These are phyloP conservation scores for Elaeagnus macrophylla DNA, from an alignment of 306 rosid genomes.

Conservation along the genomic window DNA sequence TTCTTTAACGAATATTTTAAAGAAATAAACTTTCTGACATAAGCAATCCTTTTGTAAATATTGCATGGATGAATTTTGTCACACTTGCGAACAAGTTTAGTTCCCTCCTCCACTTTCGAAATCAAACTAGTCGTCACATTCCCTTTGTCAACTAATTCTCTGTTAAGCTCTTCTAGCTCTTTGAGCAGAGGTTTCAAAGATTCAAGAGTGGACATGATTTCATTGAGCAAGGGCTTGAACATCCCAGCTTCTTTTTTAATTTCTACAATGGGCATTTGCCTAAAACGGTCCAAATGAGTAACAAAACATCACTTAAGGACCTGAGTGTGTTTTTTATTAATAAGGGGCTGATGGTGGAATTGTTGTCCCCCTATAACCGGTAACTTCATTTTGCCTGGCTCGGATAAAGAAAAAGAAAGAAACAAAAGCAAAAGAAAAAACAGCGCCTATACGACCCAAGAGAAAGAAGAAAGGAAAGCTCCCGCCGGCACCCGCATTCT, in stretches of 20 bases:
- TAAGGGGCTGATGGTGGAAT: too few relatives aligned
- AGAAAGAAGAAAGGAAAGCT: too few relatives aligned
- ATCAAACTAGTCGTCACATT: conserved; percentile 14
- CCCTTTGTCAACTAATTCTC: conserved; percentile 14
- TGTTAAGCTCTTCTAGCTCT: conserved; percentile 20
- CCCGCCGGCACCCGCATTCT: too few relatives aligned
- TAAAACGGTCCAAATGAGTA: too few relatives aligned
- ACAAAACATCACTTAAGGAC: too few relatives aligned
- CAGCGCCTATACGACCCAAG: too few relatives aligned
- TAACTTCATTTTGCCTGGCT: too few relatives aligned
- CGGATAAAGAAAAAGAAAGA: too few relatives aligned
- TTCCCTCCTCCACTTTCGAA: conserved; percentile 16
- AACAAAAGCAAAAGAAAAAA: too few relatives aligned
- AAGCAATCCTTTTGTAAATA: conserved; percentile 5
- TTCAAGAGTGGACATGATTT: conserved; percentile 9
- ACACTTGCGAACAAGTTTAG: conserved; percentile 26
- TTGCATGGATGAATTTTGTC: conserved; percentile 26
- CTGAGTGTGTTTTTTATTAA: too few relatives aligned
- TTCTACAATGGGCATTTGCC: conserved; percentile 1
- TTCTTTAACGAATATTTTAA: conserved; percentile 12
- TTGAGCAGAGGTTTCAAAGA: conserved; percentile 15
- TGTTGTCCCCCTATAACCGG: too few relatives aligned
- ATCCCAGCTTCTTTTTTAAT: conserved; percentile 15
- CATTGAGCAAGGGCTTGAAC: conserved; percentile 19
- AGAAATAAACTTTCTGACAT: conserved; percentile 23